phyloP scores from a whole-genome alignment of 2,329 filamentous ascomycete genomes.

The Metarhizium album region DNA sequence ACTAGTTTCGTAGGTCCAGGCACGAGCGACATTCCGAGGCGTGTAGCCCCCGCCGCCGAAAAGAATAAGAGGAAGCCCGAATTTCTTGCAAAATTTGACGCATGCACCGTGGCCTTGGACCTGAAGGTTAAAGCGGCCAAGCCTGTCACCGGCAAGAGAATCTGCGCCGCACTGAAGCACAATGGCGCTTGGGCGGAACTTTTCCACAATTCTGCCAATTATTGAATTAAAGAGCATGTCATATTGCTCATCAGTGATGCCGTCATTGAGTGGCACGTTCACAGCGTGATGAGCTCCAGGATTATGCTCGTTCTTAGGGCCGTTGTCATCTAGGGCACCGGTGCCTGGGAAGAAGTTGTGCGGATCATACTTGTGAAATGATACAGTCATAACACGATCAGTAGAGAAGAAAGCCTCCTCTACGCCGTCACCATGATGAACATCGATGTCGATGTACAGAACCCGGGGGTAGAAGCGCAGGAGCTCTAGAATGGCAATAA shows the following conservation, averaged over 20 bases:
- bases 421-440: slow-evolving; percentile 84
- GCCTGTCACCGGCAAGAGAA: slow-evolving; percentile 81
- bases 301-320: slow-evolving; percentile 72
- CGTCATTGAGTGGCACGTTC: slow-evolving; percentile 83
- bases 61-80: slow-evolving; percentile 72
- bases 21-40: slow-evolving; percentile 87
- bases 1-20: slow-evolving; percentile 94
- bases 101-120: slow-evolving; percentile 90
- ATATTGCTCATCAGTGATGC: slow-evolving; percentile 87
- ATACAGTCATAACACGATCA: slow-evolving; percentile 83
- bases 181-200: slow-evolving; percentile 82
- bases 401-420: slow-evolving; percentile 87
- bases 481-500: slow-evolving; percentile 82
- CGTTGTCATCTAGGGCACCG: slow-evolving; percentile 76
- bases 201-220: slow-evolving; percentile 65
- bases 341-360: slow-evolving; percentile 80
- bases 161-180: slow-evolving; percentile 94
- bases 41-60: slow-evolving; percentile 96
- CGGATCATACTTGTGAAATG: slow-evolving; percentile 93
- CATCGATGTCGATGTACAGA: slow-evolving; percentile 89
- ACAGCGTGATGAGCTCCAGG: slow-evolving; percentile 80
- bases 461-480: slow-evolving; percentile 74
- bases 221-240: slow-evolving; percentile 73
- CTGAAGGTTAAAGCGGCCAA: slow-evolving; percentile 94
- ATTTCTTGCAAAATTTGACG: slow-evolving; percentile 76